Conservation (phyloP, 805 yeast genomes). For the Tetrapisispora fleetii region DNA sequence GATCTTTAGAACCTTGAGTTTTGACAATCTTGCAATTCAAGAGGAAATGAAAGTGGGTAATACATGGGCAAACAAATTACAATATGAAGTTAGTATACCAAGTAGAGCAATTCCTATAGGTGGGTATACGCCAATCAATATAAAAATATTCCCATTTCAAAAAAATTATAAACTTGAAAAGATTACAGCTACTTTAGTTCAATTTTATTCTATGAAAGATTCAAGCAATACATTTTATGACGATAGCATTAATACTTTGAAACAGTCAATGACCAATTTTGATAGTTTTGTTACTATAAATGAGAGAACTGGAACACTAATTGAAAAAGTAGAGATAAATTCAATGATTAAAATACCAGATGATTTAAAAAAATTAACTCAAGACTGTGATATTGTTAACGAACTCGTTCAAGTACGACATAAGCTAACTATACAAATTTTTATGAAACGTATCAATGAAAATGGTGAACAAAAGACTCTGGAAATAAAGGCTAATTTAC, state of each 20-base stretch:
- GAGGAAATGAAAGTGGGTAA: conserved; percentile 88
- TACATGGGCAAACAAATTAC: conserved; percentile 83
- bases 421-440: conserved; percentile 64
- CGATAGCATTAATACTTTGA: conserved; percentile 53
- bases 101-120: conserved; percentile 84
- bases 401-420: conserved; percentile 67
- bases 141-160: conserved; percentile 63
- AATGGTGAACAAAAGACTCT: conserved; percentile 51
- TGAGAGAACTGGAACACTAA: conserved; percentile 18
- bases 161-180: conserved; percentile 69
- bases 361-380: conserved; percentile 62
- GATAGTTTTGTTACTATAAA: conserved; percentile 32
- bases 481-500: conserved; percentile 79
- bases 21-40: conserved; percentile 49
- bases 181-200: conserved; percentile 56
- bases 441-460: conserved; percentile 33
- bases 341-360: conserved; percentile 56
- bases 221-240: conserved; percentile 43
- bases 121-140: conserved; percentile 54
- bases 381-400: conserved; percentile 65
- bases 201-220: conserved; percentile 52
- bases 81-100: conserved; percentile 78
- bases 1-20: conserved; percentile 70
- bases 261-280: conserved; percentile 37
- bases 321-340: conserved; percentile 55